Evolutionary conservation across 1,284 basidiomycete species (phyloP), one percentile per base, ranked within the genome.

Genomic region (Cryptococcus sp.): DNA sequence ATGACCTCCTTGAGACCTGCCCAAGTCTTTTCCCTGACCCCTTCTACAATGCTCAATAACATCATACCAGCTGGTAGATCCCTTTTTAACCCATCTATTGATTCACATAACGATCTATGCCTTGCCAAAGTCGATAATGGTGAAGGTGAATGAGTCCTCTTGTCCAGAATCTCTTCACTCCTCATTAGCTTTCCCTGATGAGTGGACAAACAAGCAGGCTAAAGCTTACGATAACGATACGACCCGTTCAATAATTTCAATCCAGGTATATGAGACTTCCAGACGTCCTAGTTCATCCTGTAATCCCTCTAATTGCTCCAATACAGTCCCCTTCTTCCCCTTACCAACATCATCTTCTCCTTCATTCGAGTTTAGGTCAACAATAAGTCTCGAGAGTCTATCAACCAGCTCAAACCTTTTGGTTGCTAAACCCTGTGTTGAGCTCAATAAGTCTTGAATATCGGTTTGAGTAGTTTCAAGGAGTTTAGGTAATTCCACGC

Each of bases 271-370:
- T 9, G 90, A 83, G 48, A 81, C 82, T 62, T 86, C 79, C 28
- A 92, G 78, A 64, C 88, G 85, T 64, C 82, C 84, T 60, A 93
- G 67, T 63, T 81, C 62, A 16, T 81, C 50, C 81, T 92, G 87
- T 55, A 91, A 78, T 37, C 84, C 84, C 72, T 93, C 87, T n/a
- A 93, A 76, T 11, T 90, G 75, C 1, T 76, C 68, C 31, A 73
- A 47, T 4, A 72, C 50, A 34, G 62, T 67, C 11, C 28, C 28
- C 14, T 19, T 16, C 36, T 14, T 34, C 32, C 32, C 16, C 45
- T 54, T 21, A 2, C 46, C 44, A 2, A 54, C 45, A 25, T 16
- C 36, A 13, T 19, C 47, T 3, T 16, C 28, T 19, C 44, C 47
- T 28, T 53, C 50, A 11, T 56, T 43, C 23, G 36, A 41, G 13